phyloP scores from a whole-genome alignment of 2,329 filamentous ascomycete species.

The Aureobasidium sp. region DNA sequence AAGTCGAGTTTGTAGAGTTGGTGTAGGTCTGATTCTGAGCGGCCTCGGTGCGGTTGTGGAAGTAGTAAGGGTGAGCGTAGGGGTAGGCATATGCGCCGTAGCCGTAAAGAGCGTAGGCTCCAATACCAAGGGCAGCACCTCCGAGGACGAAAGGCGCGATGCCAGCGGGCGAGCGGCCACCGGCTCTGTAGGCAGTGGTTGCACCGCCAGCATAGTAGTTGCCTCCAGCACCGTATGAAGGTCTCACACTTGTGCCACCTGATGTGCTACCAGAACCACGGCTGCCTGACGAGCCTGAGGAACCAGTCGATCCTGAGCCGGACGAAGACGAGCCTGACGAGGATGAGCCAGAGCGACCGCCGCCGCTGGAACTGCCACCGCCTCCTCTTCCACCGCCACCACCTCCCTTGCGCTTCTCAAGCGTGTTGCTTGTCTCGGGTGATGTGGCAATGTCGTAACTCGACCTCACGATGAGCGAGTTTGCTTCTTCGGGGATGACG shows the following conservation, averaged over 20 bases:
- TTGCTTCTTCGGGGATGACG: slow-evolving; percentile 9
- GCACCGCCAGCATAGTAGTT: slow-evolving; percentile 61
- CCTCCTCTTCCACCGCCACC: slow-evolving; percentile 36
- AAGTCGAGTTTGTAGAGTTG: slow-evolving; percentile 45
- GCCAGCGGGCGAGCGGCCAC: slow-evolving; percentile 39
- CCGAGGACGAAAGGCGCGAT: slow-evolving; percentile 48
- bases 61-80: slow-evolving; percentile 49
- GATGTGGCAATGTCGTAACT: background rate
- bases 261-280: slow-evolving; percentile 33
- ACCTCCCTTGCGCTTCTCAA: slow-evolving; percentile 43
- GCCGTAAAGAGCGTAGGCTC: slow-evolving; percentile 56
- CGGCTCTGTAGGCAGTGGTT: slow-evolving; percentile 50
- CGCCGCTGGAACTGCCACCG: slow-evolving; percentile 24
- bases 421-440: slow-evolving; percentile 20
- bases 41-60: slow-evolving; percentile 38
- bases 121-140: slow-evolving; percentile 43
- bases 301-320: background rate
- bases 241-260: slow-evolving; percentile 49
- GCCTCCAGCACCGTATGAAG: slow-evolving; percentile 54
- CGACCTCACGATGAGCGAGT: background rate
- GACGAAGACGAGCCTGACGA: no score
- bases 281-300: slow-evolving; percentile 7
- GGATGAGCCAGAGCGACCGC: slow-evolving; percentile 15
- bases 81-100: slow-evolving; percentile 54
- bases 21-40: slow-evolving; percentile 20